Evolutionary conservation across 1,284 basidiomycete species (phyloP).

Genomic region (Moesziomyces sp.): DNA sequence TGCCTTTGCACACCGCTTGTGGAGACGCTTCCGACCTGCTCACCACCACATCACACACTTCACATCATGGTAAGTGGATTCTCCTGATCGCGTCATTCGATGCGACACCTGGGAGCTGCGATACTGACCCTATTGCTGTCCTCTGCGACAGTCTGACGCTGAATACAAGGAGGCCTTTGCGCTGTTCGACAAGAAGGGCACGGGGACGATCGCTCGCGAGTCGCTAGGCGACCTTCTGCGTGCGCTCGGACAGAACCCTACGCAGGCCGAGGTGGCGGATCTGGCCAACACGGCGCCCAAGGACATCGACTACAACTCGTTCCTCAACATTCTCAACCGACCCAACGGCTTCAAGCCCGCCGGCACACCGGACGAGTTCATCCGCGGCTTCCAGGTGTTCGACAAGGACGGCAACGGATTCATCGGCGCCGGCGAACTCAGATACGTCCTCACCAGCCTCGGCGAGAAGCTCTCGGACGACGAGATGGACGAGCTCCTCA

Average conservation of each 20-base stretch:
- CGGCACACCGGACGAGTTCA: constrained; percentile 82
- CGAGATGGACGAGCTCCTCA: constrained; percentile 96
- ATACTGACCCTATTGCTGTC: no score
- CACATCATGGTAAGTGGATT: no score
- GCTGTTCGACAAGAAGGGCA: constrained; percentile 96
- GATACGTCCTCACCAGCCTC: constrained; percentile 93
- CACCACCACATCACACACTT: no score
- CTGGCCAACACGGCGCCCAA: constrained; percentile 79
- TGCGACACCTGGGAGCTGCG: no score
- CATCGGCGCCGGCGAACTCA: constrained; percentile 89
- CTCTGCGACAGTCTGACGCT: constrained; percentile 52
- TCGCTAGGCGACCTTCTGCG: constrained; percentile 93
- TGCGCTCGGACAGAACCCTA: constrained; percentile 96
- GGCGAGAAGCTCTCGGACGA: constrained; percentile 98
- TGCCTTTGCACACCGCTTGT: no score
- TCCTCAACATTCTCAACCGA: constrained; percentile 88
- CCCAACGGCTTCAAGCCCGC: constrained; percentile 95
- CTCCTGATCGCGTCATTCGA: no score
- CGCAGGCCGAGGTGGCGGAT: constrained; percentile 91
- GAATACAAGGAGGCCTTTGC: constrained; percentile 89
- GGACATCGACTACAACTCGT: constrained; percentile 76
- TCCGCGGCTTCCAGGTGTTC: constrained; percentile 98
- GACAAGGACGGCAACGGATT: constrained; percentile 98
- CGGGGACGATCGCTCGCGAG: constrained; percentile 85
- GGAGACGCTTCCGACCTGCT: no score